Evolutionary conservation across 2,329 filamentous ascomycete genomes (phyloP).

Genomic region (Scedosporium dehoogii): DNA sequence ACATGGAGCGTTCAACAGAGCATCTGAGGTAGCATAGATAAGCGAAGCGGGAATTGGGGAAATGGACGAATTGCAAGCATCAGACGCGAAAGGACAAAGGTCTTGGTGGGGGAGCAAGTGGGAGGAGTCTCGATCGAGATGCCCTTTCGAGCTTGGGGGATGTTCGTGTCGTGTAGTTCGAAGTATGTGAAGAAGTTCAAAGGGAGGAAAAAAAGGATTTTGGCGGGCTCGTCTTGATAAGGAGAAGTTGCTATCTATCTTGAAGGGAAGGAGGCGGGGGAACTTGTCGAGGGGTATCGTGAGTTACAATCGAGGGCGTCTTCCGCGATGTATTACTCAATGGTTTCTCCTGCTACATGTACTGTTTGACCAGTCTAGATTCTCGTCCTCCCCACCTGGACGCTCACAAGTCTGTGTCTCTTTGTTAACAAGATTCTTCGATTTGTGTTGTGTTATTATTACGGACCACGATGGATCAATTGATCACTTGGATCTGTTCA

Average conservation of each 20-base stretch:
- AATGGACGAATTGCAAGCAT: too few relatives aligned
- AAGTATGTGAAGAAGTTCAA: neutral
- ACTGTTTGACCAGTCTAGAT: neutral
- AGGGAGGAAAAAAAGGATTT: neutral
- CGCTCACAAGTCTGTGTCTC: neutral
- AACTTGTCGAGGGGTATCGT: neutral
- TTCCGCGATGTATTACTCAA: neutral
- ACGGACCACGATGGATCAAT: neutral
- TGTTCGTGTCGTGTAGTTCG: neutral
- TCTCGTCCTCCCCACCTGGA: neutral
- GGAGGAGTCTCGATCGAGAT: too few relatives aligned
- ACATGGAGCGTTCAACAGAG: too few relatives aligned
- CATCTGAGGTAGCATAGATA: too few relatives aligned
- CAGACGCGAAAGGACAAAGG: too few relatives aligned
- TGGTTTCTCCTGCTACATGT: neutral
- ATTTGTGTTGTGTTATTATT: neutral
- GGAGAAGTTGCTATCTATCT: neutral
- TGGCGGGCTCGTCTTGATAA: neutral
- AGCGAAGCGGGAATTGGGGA: too few relatives aligned
- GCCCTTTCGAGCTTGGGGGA: neutral
- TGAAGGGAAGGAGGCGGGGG: neutral
- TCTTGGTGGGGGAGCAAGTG: too few relatives aligned
- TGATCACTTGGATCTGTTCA: neutral
- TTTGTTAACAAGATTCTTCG: neutral
- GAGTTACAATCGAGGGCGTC: neutral